Evolutionary conservation across 2,329 filamentous ascomycete genomes (phyloP).

Genomic region (Eutypella sp.): DNA sequence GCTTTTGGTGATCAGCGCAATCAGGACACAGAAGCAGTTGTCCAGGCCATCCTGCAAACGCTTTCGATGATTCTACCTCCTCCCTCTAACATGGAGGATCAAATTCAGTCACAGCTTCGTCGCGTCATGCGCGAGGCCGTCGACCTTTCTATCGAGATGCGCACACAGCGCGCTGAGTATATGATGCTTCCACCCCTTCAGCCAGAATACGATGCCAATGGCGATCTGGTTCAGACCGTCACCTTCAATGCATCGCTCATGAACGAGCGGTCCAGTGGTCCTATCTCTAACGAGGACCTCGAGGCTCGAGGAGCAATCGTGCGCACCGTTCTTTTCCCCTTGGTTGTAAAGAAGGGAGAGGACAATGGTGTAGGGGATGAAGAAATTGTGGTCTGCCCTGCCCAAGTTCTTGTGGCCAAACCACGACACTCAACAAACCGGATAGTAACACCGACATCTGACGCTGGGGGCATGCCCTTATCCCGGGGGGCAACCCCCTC

Average conservation of each 20-base stretch:
- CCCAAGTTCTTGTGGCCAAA: conserved; percentile 79
- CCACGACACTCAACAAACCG: conserved; percentile 33
- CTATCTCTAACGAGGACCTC: conserved; percentile 70
- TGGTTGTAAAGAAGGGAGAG: conserved; percentile 94
- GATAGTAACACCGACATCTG: conserved; percentile 45
- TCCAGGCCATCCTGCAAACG: conserved; percentile 81
- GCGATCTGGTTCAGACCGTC: conserved; percentile 82
- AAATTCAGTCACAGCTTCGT: conserved; percentile 78
- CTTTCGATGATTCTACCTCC: conserved; percentile 82
- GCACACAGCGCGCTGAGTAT: conserved; percentile 92
- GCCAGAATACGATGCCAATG: conserved; percentile 90
- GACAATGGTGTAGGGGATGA: conserved; percentile 84
- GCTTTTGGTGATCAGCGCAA: conserved; percentile 79
- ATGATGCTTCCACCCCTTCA: conserved; percentile 96
- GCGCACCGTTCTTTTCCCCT: conserved; percentile 87
- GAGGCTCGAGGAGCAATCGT: conserved; percentile 74
- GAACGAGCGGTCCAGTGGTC: conserved; percentile 79
- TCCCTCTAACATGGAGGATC: conserved; percentile 70
- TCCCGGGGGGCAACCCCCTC: conserved; percentile 26
- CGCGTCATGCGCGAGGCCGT: conserved; percentile 87
- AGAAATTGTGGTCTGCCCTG: conserved; percentile 91
- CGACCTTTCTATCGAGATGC: conserved; percentile 91
- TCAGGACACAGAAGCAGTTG: conserved; percentile 92
- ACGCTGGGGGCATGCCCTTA: conserved; percentile 42
- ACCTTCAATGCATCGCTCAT: conserved; percentile 90